Percentiles rank a stretch among this genome's conserved stretches.
These are phyloP conservation scores for Lentinula guzmanii DNA, from an alignment of 768 basidiomycete species.

Conservation along the genomic window DNA sequence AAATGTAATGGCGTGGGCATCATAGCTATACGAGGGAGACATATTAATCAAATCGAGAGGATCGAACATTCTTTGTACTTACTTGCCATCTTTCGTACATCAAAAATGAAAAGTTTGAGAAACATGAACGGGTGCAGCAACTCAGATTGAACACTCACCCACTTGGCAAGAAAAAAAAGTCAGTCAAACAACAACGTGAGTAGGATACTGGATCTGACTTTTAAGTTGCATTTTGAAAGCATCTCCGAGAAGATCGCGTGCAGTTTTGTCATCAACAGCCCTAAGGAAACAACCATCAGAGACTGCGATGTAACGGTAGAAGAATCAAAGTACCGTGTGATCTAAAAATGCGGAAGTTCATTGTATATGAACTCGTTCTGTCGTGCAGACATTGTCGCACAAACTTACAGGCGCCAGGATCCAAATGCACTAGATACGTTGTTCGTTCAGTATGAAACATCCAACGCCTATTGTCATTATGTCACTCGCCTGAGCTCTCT, in stretches of 20 bases:
- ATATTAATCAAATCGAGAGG: not conserved
- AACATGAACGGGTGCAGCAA: not conserved
- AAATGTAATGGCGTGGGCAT: conserved; percentile 54
- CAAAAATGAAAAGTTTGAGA: not conserved
- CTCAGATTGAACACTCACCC: conserved; percentile 27
- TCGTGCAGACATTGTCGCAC: not conserved
- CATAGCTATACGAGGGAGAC: conserved; percentile 33
- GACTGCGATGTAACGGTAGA: not conserved
- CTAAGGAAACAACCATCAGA: conserved; percentile 12
- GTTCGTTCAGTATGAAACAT: not conserved
- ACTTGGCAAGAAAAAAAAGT: conserved; percentile 19
- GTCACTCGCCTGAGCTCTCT: conserved; percentile 36
- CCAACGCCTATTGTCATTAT: not conserved
- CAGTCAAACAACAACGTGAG: not conserved
- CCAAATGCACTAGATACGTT: conserved; percentile 39
- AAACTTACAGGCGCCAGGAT: conserved; percentile 54
- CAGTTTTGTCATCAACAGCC: conserved; percentile 62
- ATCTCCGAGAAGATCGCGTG: conserved; percentile 58
- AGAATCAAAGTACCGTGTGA: conserved; percentile 10
- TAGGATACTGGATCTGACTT: conserved; percentile 31
- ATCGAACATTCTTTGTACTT: conserved; percentile 17
- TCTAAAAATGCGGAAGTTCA: not conserved
- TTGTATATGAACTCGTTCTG: not conserved
- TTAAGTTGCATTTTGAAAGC: conserved; percentile 59
- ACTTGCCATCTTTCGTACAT: conserved; percentile 47